Evolutionary conservation across 2,329 filamentous ascomycete species (phyloP).

Genomic region (Macroventuria anomochaeta): DNA sequence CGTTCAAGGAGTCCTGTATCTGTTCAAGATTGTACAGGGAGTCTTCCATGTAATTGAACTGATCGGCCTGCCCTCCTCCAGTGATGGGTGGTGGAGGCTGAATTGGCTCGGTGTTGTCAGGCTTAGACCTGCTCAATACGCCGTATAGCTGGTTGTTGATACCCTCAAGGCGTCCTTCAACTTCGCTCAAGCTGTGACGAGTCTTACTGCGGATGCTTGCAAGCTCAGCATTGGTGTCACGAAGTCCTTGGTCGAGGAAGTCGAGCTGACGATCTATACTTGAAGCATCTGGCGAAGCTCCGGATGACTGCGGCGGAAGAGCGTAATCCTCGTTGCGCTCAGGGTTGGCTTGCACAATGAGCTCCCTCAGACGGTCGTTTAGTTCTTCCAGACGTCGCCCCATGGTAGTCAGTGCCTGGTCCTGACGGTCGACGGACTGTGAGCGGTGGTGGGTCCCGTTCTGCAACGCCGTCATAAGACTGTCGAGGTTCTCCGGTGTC

Average conservation of each 20-base stretch:
- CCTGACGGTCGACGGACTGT: slow-evolving; percentile 40
- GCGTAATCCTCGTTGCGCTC: slow-evolving; percentile 46
- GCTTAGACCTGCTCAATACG: slow-evolving; percentile 52
- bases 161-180: slow-evolving; percentile 51
- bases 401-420: slow-evolving; percentile 64
- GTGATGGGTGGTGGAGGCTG: slow-evolving; percentile 65
- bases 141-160: slow-evolving; percentile 70
- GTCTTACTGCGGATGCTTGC: slow-evolving; percentile 36
- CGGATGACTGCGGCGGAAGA: slow-evolving; percentile 32
- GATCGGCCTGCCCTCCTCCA: slow-evolving; percentile 67
- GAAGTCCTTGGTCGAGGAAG: slow-evolving; percentile 72
- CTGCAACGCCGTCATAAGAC: slow-evolving; percentile 47
- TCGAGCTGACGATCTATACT: slow-evolving; percentile 65
- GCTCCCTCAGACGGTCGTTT: slow-evolving; percentile 69
- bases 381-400: slow-evolving; percentile 71
- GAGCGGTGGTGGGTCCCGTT: slow-evolving; percentile 44
- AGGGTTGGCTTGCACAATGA: slow-evolving; percentile 70
- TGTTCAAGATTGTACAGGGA: slow-evolving; percentile 58
- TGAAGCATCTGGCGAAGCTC: slow-evolving; percentile 30
- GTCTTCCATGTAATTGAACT: slow-evolving; percentile 71
- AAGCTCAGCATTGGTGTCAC: slow-evolving; percentile 66
- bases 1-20: slow-evolving; percentile 40
- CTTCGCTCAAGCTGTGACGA: slow-evolving; percentile 36
- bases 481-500: slow-evolving; percentile 70
- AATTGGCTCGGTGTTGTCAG: slow-evolving; percentile 60